Evolutionary conservation across 345 rosid species (phyloP), one percentile per base, ranked within the genome.

Genomic region (Gossypium sturtianum): DNA sequence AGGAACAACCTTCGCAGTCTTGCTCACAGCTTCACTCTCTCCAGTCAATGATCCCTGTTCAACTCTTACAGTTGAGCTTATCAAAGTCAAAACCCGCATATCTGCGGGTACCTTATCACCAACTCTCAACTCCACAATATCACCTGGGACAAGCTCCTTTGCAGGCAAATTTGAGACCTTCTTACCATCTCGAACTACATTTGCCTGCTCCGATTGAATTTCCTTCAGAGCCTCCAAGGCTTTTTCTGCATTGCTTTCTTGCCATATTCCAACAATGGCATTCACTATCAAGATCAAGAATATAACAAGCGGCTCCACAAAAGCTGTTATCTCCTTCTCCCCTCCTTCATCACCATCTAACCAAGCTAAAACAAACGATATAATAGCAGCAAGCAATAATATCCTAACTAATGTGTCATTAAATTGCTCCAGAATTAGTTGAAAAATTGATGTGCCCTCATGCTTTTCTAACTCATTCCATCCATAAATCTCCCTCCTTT

Each of bases 91-190:
- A 45, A 86, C 82, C 69, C 97, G 83, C 98, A 92, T 90, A 86
- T 94, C 97, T 0, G 98, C 97, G 73, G 98, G 93, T 22, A 89
- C 92, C 81, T 94, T 94, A 80, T 94, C 97, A 66, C 98, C 98
- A 49, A 92, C 97, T 74, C 84, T 80, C 53, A 94, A 75, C 76
- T 90, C 97, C 69, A 94, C 97, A 75, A 94, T 85, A 75, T 94
- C 98, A 47, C 98, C 97, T 0, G 93, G 97, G 77, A 94, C 93
- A 75, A 94, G 97, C 60, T 92, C 98, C 79, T 79, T 94, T 0
- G 97, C 97, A 3, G 92, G 89, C 72, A 92, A 74, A 67, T 79
- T 75, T 0, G 85, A 48, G 0, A 87, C 20, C 80, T 72, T 81
- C 75, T 70, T 76, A 58, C 94, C 95, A 77, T 87, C 93, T 25